Evolutionary conservation across 2,329 filamentous ascomycete genomes (phyloP).

Genomic region (Albophoma yamanashiensis): DNA sequence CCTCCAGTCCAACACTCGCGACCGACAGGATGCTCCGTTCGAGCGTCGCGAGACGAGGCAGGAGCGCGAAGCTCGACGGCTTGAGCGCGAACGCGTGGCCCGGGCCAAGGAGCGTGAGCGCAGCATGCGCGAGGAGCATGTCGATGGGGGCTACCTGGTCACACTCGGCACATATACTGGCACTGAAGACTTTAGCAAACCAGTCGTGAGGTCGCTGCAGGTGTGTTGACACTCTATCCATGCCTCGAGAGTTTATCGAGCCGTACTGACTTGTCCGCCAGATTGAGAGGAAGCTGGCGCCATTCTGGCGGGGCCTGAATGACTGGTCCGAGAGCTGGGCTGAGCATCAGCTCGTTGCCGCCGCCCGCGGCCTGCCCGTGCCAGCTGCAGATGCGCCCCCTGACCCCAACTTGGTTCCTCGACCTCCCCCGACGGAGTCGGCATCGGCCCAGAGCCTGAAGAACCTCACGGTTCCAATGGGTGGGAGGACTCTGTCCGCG

Average conservation of each 20-base stretch:
- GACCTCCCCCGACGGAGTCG: constrained; percentile 33
- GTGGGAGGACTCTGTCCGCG: constrained; percentile 64
- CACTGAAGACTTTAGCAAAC: constrained; percentile 85
- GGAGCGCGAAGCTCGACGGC: constrained; percentile 75
- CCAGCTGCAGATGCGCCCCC: constrained; percentile 77
- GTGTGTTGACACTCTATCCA: constrained; percentile 36
- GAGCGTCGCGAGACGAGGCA: constrained; percentile 78
- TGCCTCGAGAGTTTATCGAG: not conserved
- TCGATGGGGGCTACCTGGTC: constrained; percentile 90
- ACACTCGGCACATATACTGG: constrained; percentile 92
- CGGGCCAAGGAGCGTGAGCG: constrained; percentile 78
- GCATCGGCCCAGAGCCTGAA: constrained; percentile 50
- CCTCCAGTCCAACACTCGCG: constrained; percentile 27
- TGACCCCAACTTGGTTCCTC: constrained; percentile 49
- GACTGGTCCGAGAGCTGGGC: constrained; percentile 86
- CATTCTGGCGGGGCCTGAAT: constrained; percentile 90
- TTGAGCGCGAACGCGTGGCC: constrained; percentile 68
- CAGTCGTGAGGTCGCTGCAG: constrained; percentile 79
- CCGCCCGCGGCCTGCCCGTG: constrained; percentile 72
- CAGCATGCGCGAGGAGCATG: constrained; percentile 82
- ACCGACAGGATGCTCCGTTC: constrained; percentile 32
- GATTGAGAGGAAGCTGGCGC: constrained; percentile 87
- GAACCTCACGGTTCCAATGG: constrained; percentile 69
- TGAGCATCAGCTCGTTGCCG: constrained; percentile 89
- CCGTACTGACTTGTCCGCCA: constrained; percentile 26